Conservation (phyloP, 345 rosid species). For the Salix koriyanagi region DNA sequence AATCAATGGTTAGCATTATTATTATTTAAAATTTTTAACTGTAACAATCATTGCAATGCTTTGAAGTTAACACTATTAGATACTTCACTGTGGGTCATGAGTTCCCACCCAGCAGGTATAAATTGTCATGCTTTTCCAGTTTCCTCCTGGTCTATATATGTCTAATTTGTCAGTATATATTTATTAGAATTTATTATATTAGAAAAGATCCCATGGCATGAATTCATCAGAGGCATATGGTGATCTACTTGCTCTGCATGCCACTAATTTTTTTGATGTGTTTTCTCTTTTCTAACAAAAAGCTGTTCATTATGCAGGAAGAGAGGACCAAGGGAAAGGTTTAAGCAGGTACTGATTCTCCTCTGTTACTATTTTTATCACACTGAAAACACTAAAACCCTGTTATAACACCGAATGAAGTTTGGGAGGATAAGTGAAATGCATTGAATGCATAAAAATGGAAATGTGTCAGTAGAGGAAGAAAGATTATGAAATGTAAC, state of each 20-base stretch:
- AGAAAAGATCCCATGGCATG: background rate
- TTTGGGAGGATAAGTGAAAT: background rate
- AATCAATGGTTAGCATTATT: background rate
- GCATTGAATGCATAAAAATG: background rate
- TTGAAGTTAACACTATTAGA: background rate
- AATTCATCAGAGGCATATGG: background rate
- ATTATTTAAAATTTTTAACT: background rate
- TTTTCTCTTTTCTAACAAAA: conserved; percentile 1
- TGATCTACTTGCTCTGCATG: background rate
- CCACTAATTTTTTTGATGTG: background rate
- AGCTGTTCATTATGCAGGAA: conserved; percentile 40
- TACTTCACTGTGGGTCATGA: too few species aligned
- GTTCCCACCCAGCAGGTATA: background rate
- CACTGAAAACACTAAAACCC: background rate
- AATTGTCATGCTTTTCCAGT: background rate
- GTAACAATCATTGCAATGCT: background rate
- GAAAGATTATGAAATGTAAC: background rate
- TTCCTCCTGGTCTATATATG: background rate
- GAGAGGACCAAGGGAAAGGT: conserved; percentile 63
- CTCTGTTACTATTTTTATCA: background rate
- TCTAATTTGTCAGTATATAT: background rate
- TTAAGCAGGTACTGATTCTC: conserved; percentile 47
- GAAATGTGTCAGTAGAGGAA: background rate
- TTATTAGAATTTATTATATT: background rate
- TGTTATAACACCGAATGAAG: background rate